phyloP scores from a whole-genome alignment of 257 asterid genomes.

The Solanum tacnaense region DNA sequence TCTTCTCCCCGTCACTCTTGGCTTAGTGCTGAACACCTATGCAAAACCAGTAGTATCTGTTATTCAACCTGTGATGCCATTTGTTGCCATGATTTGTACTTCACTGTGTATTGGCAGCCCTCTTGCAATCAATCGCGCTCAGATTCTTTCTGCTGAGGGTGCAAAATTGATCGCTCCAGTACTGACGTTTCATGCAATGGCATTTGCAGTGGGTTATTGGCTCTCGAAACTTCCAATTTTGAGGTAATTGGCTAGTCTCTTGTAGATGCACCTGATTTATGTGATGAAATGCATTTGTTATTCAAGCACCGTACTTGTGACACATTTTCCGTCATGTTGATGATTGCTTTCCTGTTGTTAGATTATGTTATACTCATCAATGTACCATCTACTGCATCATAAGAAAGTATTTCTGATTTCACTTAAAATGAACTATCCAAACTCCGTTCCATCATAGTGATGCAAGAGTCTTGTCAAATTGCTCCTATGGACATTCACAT shows the following conservation, averaged over 20 bases:
- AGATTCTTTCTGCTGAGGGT: conserved; percentile 80
- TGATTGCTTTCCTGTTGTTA: neutral
- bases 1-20: conserved; percentile 77
- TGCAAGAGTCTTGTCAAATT: neutral
- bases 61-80: conserved; percentile 89
- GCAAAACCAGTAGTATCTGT: conserved; percentile 80
- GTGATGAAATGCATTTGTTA: neutral
- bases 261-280: neutral
- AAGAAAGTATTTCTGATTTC: neutral
- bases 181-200: conserved; percentile 63
- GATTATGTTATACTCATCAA: neutral
- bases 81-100: conserved; percentile 89
- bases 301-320: neutral
- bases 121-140: conserved; percentile 78
- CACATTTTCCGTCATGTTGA: neutral
- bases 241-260: conserved; percentile 36
- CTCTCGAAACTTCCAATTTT: conserved; percentile 54
- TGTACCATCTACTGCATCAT: neutral
- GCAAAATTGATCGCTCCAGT: conserved; percentile 73
- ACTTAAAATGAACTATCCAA: neutral
- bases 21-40: conserved; percentile 68
- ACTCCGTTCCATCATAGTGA: neutral
- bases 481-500: neutral
- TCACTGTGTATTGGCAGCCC: conserved; percentile 97
- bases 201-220: conserved; percentile 92